Base-by-base conservation (phyloP, 768 basidiomycete species). In the Boletus tylopilopsis region DNA sequence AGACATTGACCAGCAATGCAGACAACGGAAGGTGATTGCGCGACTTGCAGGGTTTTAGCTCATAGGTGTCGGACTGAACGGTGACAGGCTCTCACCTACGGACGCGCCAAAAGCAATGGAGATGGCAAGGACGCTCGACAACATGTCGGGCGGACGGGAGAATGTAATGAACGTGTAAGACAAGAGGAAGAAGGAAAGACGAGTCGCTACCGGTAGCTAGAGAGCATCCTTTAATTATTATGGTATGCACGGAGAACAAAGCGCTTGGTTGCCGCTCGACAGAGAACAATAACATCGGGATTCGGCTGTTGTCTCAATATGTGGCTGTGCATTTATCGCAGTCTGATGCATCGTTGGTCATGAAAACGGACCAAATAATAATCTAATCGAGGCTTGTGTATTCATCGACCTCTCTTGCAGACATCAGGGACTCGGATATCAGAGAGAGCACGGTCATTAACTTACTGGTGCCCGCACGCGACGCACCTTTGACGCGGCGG, bases 1-100 rank as follows among this genome's bases (percentile, higher is more conserved):
- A 91, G 70, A 74, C 90, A 91, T 85, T 92, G 88, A 58, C 89
- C 89, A 65, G 89, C 85, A 87, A 88, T 73, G 76, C 89, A 91
- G 53, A 92, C 74, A 49, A 90, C 81, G 61, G 83, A 68, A 51
- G 72, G 66, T 57, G 77, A 74, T 66, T 84, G 81, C 51, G 84
- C 82, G 63, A 73, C 79, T 82, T 25, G 46, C 30, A 32, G 4
- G 24, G 11, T 25, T 36, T 60, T 4, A 58, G 47, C 29, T 16
- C 24, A 25, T 21, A 15, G 8, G 39, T 49, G 6, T 15, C 13
- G 24, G 19, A 15, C 4, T 21, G 25, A 6, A 40, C 5, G 2
- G 18, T 24, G 40, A n/a, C n/a, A 46, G 15, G 10, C 7, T 29
- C 72, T 65, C 54, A 74, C 74, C 73, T 44, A 62, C 68, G 54